A percentile compares a stretch with the other conserved stretches of the same genome.
Conservation (phyloP, 2,329 filamentous ascomycete species). For the Paecilomyces formosus region DNA sequence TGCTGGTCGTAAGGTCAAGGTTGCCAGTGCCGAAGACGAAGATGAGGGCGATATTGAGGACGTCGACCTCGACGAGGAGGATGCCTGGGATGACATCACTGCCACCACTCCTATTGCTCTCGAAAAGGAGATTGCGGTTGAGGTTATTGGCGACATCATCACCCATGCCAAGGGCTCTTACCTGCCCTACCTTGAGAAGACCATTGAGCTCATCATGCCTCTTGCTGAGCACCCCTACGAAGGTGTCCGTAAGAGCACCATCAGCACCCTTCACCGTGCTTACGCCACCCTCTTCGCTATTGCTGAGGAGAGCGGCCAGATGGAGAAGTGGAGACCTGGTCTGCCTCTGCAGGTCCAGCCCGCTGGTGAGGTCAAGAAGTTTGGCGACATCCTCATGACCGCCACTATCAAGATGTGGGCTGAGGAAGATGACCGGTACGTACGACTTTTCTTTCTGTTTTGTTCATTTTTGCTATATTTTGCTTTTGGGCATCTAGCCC, state of each 20-base stretch:
- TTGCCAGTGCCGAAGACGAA: conserved; percentile 58
- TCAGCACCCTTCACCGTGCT: conserved; percentile 86
- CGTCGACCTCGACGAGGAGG: conserved; percentile 68
- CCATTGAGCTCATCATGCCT: conserved; percentile 70
- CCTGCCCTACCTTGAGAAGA: conserved; percentile 81
- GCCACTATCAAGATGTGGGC: conserved; percentile 80
- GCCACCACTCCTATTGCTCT: conserved; percentile 83
- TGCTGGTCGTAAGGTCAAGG: conserved; percentile 77
- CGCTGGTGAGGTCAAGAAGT: conserved; percentile 70
- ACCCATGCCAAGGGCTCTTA: conserved; percentile 74
- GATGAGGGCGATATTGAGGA: conserved; percentile 56
- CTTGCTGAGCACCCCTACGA: conserved; percentile 87
- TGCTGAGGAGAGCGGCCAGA: conserved; percentile 69
- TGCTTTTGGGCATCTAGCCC: conserved; percentile 2
- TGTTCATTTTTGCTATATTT: conserved; percentile 9
- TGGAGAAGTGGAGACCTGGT: conserved; percentile 80
- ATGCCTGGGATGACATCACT: conserved; percentile 75
- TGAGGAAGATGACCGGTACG: conserved; percentile 89
- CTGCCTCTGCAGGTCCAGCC: conserved; percentile 74
- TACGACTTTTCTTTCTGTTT: conserved; percentile 27
- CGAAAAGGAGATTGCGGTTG: conserved; percentile 95
- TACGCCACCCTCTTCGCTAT: conserved; percentile 87
- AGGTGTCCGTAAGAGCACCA: conserved; percentile 83
- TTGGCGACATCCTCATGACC: conserved; percentile 77
- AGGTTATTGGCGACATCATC: conserved; percentile 89